phyloP scores from a whole-genome alignment of 2,329 filamentous ascomycete species.

The Fusarium metavorans region DNA sequence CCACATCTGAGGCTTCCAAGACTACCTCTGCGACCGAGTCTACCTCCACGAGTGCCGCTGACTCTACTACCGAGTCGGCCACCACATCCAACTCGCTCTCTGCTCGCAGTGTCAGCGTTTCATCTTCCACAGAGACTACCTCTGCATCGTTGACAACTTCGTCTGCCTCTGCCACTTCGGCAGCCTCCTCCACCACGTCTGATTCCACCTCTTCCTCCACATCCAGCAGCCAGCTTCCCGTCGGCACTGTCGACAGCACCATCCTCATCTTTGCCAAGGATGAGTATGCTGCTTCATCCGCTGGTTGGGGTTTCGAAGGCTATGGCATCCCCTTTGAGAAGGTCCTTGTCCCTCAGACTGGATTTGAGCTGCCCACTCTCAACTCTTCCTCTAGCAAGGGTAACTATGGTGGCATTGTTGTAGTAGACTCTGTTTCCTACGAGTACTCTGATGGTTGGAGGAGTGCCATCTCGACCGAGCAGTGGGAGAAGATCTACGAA shows the following conservation, averaged over 20 bases:
- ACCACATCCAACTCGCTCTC: not conserved
- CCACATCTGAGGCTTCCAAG: not conserved
- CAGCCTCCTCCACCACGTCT: not conserved
- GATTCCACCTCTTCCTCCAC: not conserved
- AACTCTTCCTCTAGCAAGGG: constrained; percentile 16
- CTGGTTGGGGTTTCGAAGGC: constrained; percentile 17
- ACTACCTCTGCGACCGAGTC: not conserved
- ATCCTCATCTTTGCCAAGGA: not conserved
- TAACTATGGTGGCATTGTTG: constrained; percentile 25
- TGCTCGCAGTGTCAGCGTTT: not conserved
- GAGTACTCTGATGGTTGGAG: constrained; percentile 23
- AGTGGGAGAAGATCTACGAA: constrained; percentile 24
- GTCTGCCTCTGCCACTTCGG: not conserved
- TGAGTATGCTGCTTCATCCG: constrained; percentile 6
- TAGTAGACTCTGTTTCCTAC: constrained; percentile 28
- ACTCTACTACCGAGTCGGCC: not conserved
- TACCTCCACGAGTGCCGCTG: not conserved
- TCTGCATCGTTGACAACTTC: not conserved
- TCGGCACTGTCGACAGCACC: not conserved
- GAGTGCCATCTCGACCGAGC: constrained; percentile 23
- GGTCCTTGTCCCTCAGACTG: constrained; percentile 20
- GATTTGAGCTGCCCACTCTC: constrained; percentile 17
- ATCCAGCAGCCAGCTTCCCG: not conserved
- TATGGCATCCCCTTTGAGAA: constrained; percentile 30
- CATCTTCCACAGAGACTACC: not conserved